Base-by-base conservation (phyloP, 2,329 filamentous ascomycete species). In the Ophiostoma populinum region DNA sequence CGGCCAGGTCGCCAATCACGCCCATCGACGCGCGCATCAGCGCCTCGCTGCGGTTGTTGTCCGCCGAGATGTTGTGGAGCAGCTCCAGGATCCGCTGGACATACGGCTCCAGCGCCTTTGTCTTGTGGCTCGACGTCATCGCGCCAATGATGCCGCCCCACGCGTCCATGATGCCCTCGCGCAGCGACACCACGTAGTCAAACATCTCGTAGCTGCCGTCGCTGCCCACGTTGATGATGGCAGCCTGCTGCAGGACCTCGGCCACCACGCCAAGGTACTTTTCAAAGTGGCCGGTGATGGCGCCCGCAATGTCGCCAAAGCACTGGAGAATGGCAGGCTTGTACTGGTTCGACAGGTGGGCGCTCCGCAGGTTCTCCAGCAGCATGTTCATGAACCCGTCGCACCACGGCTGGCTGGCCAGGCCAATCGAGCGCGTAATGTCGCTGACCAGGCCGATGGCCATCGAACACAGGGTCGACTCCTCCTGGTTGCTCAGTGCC, bases 371-470 rank as follows among this genome's bases (percentile, higher is more conserved):
- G 58, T 93, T 92, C 63, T 83, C 86, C 43, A 98, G 70, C 39
- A 98, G 66, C 53, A 90, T 80, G 66, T 98, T 98, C 90, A 98
- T 98, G 56, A 95, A 94, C 45, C 76, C 72, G 50, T 98, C 90
- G 58, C 90, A 98, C 65, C 79, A 95, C 38, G 87, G 90, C 59
- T 92, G 82, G 50, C 87, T 81, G 55, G 80, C 80, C 52, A 85
- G 77, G 53, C 85, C 82, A 52, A 95, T 67, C 12, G 87, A 90
- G 48, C 90, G 78, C 35, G 85, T 87, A 48, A 98, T 90, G 53
- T 98, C 90, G 55, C 87, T 92, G 46, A 95, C 87, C 38, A 98
- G 70, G 47, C 90, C 90, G 55, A 98, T 94, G 48, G 90, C 87
- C 76, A 95, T 92, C 30, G 87, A 79, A 66, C 90, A 95, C 42